A percentile compares a stretch with the other conserved stretches of the same genome.
phyloP scores from a whole-genome alignment of 345 rosid genomes.

The Eutrema japonicum region DNA sequence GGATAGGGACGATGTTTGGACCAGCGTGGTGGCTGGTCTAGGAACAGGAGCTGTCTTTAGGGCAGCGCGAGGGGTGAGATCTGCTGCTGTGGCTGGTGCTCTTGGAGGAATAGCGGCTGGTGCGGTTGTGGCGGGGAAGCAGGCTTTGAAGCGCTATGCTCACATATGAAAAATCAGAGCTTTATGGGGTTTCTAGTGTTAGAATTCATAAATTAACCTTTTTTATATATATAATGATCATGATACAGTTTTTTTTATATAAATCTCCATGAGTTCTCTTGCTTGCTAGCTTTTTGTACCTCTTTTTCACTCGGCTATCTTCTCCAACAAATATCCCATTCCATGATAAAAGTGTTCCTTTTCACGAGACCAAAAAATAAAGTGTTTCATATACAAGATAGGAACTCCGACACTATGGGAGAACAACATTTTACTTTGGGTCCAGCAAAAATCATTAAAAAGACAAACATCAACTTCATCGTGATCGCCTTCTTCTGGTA shows the following conservation, averaged over 20 bases:
- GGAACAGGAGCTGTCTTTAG: constrained; percentile 81
- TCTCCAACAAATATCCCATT: too few species aligned
- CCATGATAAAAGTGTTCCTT: too few species aligned
- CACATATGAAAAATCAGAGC: constrained; percentile 52
- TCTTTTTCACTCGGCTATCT: not conserved
- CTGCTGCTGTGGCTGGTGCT: constrained; percentile 94
- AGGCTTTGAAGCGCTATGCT: constrained; percentile 69
- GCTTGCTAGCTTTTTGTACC: not conserved
- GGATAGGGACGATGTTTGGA: constrained; percentile 88
- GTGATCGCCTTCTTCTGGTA: constrained; percentile 22
- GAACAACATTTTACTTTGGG: constrained; percentile 29
- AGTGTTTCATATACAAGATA: constrained; percentile 18
- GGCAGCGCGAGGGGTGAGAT: constrained; percentile 86
- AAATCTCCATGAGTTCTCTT: constrained; percentile 17
- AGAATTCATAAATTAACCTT: constrained; percentile 8
- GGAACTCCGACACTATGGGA: constrained; percentile 21
- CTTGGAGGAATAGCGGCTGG: constrained; percentile 84
- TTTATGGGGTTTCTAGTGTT: constrained; percentile 14
- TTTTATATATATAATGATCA: not conserved
- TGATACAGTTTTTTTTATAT: not conserved
- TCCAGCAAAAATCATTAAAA: constrained; percentile 41
- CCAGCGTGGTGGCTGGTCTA: constrained; percentile 81
- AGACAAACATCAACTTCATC: constrained; percentile 41
- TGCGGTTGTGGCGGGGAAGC: constrained; percentile 73
- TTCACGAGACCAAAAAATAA: too few species aligned